Conservation (phyloP, 2,329 filamentous ascomycete genomes). For the Diplodia mutila region DNA sequence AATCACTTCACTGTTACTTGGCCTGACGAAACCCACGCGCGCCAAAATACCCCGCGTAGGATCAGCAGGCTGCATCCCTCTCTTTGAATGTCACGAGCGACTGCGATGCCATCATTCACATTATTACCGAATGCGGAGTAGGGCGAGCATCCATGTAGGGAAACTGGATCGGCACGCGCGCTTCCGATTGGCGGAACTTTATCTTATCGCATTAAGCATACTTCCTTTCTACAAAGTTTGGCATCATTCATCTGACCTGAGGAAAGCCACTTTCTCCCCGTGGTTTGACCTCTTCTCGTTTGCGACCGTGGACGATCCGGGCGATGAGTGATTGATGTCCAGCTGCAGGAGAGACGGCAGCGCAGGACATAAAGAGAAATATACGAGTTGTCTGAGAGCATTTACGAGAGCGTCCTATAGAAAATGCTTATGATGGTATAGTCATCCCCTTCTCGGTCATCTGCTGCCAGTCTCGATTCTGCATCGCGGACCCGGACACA, state of each 20-base stretch:
- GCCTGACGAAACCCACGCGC: neutral
- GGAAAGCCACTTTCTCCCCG: neutral
- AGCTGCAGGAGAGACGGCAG: neutral
- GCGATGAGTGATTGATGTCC: neutral
- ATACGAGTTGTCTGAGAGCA: too few species aligned
- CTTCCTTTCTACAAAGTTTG: neutral
- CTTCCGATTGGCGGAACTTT: conserved; percentile 3
- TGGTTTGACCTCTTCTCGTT: neutral
- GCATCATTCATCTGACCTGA: neutral
- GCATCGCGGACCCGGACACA: too few species aligned
- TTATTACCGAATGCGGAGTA: conserved; percentile 7
- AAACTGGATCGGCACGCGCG: conserved; percentile 1
- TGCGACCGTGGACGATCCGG: neutral
- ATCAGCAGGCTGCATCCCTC: neutral
- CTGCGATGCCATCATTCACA: neutral
- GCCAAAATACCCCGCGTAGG: neutral
- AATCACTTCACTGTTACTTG: neutral
- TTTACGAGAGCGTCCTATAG: too few species aligned
- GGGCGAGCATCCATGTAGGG: neutral
- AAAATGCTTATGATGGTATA: too few species aligned
- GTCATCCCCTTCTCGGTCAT: too few species aligned
- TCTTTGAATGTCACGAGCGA: neutral
- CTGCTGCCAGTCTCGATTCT: too few species aligned
- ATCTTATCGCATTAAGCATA: too few species aligned
- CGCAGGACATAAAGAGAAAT: too few species aligned